Percentiles rank a stretch among this genome's conserved stretches.
Evolutionary conservation across 495 filamentous ascomycete species (phyloP).

Genomic region (Chaetomium fimeti): DNA sequence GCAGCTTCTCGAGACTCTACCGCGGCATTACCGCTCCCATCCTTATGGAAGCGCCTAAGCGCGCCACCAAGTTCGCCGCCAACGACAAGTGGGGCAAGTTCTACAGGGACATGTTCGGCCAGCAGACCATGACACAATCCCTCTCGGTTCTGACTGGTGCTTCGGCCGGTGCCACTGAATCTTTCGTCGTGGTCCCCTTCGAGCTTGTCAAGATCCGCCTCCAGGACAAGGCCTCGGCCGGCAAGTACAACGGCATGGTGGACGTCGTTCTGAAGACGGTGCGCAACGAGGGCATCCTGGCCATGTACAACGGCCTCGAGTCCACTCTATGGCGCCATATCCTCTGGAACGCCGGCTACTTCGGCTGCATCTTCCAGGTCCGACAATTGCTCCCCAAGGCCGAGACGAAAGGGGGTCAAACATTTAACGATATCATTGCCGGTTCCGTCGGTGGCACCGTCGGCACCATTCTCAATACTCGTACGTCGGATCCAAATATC

Average conservation of each 20-base stretch:
- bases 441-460: constrained; percentile 86
- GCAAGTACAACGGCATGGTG: constrained; percentile 90
- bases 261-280: constrained; percentile 84
- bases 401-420: constrained; percentile 75
- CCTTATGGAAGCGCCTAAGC: constrained; percentile 97
- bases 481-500: not conserved
- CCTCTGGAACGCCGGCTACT: constrained; percentile 97
- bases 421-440: constrained; percentile 81
- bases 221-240: constrained; percentile 90
- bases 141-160: constrained; percentile 91
- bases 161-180: constrained; percentile 90
- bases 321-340: constrained; percentile 96
- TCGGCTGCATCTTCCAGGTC: constrained; percentile 97
- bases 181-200: constrained; percentile 87
- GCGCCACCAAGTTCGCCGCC: constrained; percentile 97
- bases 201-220: constrained; percentile 95
- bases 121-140: constrained; percentile 81
- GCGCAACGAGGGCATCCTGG: constrained; percentile 75
- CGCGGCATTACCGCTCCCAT: constrained; percentile 95
- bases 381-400: constrained; percentile 74
- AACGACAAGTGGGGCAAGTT: constrained; percentile 97
- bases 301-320: constrained; percentile 95
- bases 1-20: constrained; percentile 82
- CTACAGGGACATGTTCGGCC: constrained; percentile 80
- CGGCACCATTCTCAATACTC: constrained; percentile 89